These are phyloP conservation scores for Penicillium robsamsonii DNA, from an alignment of 495 filamentous ascomycete species.

Conservation along the genomic window DNA sequence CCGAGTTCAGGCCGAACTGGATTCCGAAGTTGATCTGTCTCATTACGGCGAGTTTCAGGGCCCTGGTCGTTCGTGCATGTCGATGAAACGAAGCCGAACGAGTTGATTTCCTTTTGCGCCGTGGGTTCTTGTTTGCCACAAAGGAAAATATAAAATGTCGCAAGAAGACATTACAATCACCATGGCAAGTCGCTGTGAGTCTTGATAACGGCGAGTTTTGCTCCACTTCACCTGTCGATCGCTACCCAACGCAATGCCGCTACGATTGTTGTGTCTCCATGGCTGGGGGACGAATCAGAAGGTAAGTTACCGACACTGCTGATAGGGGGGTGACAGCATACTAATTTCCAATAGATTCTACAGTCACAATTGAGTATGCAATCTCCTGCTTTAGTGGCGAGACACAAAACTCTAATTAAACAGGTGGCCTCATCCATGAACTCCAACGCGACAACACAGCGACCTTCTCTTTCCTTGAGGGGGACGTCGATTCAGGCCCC, in stretches of 20 bases:
- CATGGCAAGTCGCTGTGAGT: neutral
- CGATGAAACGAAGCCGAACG: neutral
- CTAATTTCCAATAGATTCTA: slow-evolving; percentile 23
- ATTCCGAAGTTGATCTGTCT: neutral
- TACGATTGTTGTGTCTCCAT: slow-evolving; percentile 32
- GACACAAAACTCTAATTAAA: slow-evolving; percentile 4
- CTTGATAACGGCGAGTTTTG: neutral
- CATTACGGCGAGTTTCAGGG: slow-evolving; percentile 1
- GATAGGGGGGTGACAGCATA: neutral
- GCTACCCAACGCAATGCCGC: slow-evolving; percentile 19
- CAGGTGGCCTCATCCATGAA: slow-evolving; percentile 29
- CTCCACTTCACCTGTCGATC: neutral
- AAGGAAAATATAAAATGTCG: slow-evolving; percentile 15
- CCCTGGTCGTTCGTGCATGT: neutral
- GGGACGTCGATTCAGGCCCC: slow-evolving; percentile 32
- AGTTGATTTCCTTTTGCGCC: neutral
- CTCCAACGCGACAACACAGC: slow-evolving; percentile 34
- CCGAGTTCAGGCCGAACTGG: neutral
- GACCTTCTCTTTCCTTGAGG: slow-evolving; percentile 35
- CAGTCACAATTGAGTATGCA: slow-evolving; percentile 29
- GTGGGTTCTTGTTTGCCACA: neutral
- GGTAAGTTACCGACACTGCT: slow-evolving; percentile 11
- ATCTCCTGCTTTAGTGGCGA: neutral
- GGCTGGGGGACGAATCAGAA: slow-evolving; percentile 35
- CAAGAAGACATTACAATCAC: neutral